Conservation (phyloP, 176 grass and related monocot genomes). For the Luzula sylvatica region DNA sequence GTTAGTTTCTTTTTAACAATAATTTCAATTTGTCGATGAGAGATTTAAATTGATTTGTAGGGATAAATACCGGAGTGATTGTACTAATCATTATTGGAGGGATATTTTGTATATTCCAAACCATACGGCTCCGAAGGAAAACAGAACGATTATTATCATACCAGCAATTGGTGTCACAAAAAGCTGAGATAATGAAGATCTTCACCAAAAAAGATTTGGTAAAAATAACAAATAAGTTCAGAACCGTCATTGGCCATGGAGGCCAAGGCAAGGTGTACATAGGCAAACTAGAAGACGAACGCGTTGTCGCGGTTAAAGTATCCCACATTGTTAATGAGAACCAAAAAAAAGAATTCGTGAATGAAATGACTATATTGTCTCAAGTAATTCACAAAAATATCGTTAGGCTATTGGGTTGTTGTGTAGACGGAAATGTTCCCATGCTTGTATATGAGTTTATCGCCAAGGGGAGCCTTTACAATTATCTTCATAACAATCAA, state of each 20-base stretch:
- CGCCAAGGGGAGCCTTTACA: constrained; percentile 4
- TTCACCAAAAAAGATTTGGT: too few species aligned
- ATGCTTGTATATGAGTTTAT: constrained; percentile 33
- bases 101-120: too few species aligned
- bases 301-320: constrained; percentile 26
- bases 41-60: too few species aligned
- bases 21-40: too few species aligned
- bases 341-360: constrained; percentile 26
- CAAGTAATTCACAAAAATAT: constrained; percentile 28
- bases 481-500: constrained; percentile 6
- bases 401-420: constrained; percentile 32
- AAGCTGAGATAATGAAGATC: too few species aligned
- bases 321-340: neutral
- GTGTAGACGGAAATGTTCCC: constrained; percentile 26
- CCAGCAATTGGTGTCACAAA: too few species aligned
- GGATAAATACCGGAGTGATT: too few species aligned
- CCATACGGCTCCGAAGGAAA: too few species aligned
- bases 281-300: constrained; percentile 7
- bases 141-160: too few species aligned
- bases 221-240: neutral
- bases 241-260: neutral
- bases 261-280: constrained; percentile 21
- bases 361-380: constrained; percentile 35
- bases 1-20: neutral
- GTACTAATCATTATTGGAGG: too few species aligned